A percentile compares a stretch with the other conserved stretches of the same genome.
Evolutionary conservation across 345 rosid species (phyloP).

Genomic region (Odontarrhena argentea): DNA sequence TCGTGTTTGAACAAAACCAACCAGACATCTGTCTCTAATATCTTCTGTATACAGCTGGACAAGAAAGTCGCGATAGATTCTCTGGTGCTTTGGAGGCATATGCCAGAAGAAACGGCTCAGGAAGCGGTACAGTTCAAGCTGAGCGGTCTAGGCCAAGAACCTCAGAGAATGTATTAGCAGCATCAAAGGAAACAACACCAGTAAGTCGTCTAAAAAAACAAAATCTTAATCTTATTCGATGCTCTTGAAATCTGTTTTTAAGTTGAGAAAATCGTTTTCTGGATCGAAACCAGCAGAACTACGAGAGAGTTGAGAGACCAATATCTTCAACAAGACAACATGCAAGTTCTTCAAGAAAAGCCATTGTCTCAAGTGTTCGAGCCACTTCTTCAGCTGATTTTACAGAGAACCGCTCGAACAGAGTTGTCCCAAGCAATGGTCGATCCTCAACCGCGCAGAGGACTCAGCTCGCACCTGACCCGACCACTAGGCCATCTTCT

Average conservation of each 20-base stretch:
- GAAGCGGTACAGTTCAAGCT: constrained; percentile 51
- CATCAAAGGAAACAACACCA: constrained; percentile 54
- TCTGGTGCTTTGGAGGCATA: constrained; percentile 79
- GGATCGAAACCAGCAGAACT: constrained; percentile 56
- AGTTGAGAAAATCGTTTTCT: constrained; percentile 29
- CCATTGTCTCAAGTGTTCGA: constrained; percentile 58
- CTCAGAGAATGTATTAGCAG: constrained; percentile 56
- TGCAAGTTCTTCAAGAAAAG: constrained; percentile 77
- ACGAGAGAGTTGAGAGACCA: constrained; percentile 55
- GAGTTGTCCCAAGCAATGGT: constrained; percentile 63
- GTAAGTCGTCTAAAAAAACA: constrained; percentile 44
- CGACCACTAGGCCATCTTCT: constrained; percentile 50
- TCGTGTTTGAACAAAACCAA: constrained; percentile 13
- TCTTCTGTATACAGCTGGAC: constrained; percentile 46
- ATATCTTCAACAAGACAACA: constrained; percentile 69
- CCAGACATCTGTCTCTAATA: neutral
- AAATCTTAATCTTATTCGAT: neutral
- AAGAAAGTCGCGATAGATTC: constrained; percentile 65
- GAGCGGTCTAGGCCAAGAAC: constrained; percentile 59
- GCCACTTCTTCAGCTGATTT: constrained; percentile 86
- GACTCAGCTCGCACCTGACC: constrained; percentile 65
- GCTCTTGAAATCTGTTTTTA: constrained; percentile 9
- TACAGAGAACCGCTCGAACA: constrained; percentile 64
- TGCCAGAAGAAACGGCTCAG: constrained; percentile 66
- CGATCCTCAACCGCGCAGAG: constrained; percentile 72